Evolutionary conservation across 2,329 filamentous ascomycete species (phyloP).

Genomic region (Arachnomyces sp.): DNA sequence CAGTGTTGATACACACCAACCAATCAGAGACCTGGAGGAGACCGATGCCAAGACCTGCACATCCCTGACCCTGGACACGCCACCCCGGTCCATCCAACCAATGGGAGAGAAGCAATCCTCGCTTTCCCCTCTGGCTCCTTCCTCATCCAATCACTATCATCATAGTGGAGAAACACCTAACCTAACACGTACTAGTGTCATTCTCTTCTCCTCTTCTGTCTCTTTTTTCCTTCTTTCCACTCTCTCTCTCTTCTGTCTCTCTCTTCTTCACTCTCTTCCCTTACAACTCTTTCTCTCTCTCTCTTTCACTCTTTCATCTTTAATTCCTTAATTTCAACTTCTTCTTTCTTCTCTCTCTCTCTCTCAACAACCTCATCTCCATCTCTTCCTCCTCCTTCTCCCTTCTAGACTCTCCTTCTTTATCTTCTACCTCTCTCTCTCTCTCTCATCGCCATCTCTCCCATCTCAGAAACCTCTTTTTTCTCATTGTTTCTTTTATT

Average conservation of each 20-base stretch:
- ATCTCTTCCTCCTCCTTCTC: slow-evolving; percentile 9
- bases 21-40: no score
- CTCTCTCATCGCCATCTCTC: background rate
- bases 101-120: no score
- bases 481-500: slow-evolving; percentile 4
- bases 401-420: slow-evolving; percentile 8
- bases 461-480: background rate
- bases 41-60: no score
- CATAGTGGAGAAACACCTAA: no score
- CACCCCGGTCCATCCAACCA: no score
- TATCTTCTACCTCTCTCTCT: slow-evolving; percentile 24
- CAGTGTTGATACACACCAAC: no score
- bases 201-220: background rate
- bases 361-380: slow-evolving; percentile 7
- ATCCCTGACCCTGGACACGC: no score
- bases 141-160: no score
- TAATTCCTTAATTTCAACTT: slow-evolving; percentile 3
- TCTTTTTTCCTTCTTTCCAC: slow-evolving; percentile 11
- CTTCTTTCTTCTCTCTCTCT: slow-evolving; percentile 10
- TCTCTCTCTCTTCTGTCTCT: slow-evolving; percentile 17
- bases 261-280: slow-evolving; percentile 17
- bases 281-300: slow-evolving; percentile 12
- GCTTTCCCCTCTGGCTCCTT: no score
- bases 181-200: no score
- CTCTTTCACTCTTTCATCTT: slow-evolving; percentile 22